Evolutionary conservation across 345 rosid species (phyloP), one percentile per base, ranked within the genome.

Genomic region (Gossypium bickii): DNA sequence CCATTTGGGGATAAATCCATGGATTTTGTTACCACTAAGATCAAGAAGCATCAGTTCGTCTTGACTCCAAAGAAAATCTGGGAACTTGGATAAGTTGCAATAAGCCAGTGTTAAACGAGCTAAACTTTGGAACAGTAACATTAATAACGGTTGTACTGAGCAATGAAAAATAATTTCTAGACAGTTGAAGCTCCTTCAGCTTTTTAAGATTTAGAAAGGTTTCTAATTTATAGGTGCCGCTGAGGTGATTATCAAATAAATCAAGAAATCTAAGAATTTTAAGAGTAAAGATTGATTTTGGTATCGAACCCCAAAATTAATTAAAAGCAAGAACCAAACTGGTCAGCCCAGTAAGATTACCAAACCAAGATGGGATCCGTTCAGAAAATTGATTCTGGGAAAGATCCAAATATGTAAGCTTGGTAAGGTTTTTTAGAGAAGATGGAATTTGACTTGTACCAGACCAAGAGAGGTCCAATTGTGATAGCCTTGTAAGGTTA

Each of bases 361-460:
- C 65, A 0, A 60, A 60, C 65, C 43, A 25, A 6, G 12, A 27
- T 25, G 65, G 41, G 17, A 24, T 55, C n/a, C 20, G 24, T 9
- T 18, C 2, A 22, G 0, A 55, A 55, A 55, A n/a, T 16, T 56
- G 27, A 18, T 56, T 51, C 6, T 0, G 2, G 6, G 1, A 2
- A 80, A 55, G 59, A 0, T 3, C 0, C 1, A 20, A 3, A 56
- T n/a, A 2, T 17, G 24, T 18, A n/a, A 55, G 59, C 12, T 8
- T n/a, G 59, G 59, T n/a, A 55, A 55, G 24, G 59, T 55, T 55
- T n/a, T n/a, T 18, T 2, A 55, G n/a, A n/a, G n/a, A n/a, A n/a
- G n/a, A 2, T 25, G 81, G 83, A 49, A 81, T 65, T 29, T 78
- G 59, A 24, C 74, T 71, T 9, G 18, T 43, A 44, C 0, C 1